Evolutionary conservation across 2,329 filamentous ascomycete genomes (phyloP).

Genomic region (Monosporascus ibericus): DNA sequence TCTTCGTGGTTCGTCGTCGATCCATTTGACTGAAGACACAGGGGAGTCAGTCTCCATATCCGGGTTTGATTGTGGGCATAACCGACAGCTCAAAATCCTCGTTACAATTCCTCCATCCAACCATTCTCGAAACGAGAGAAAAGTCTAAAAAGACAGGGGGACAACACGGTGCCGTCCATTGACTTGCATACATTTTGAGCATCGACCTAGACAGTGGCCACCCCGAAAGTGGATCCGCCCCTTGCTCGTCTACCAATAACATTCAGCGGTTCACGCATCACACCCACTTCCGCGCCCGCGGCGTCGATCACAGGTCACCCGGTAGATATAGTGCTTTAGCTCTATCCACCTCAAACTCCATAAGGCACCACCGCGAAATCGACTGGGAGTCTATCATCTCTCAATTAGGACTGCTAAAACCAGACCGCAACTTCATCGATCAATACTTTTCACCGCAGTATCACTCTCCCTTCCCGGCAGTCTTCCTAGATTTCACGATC

Average conservation of each 20-base stretch:
- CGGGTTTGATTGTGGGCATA: background rate
- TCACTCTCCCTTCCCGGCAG: background rate
- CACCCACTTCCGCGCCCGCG: background rate
- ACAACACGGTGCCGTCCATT: background rate
- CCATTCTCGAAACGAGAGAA: background rate
- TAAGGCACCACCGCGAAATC: background rate
- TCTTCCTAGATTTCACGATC: background rate
- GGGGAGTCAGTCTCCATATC: background rate
- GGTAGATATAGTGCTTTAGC: background rate
- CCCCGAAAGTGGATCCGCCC: background rate
- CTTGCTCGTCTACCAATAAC: background rate
- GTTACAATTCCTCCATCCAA: background rate
- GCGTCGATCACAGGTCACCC: background rate
- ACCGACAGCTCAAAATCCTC: background rate
- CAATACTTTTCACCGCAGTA: background rate
- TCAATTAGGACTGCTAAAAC: background rate
- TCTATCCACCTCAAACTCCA: background rate
- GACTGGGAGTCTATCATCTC: background rate
- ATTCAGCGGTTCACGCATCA: background rate
- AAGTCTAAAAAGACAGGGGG: background rate
- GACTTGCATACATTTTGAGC: background rate
- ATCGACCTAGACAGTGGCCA: background rate
- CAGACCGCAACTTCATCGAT: constrained; percentile 2
- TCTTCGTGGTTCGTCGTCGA: background rate
- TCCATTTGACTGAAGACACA: background rate